Evolutionary conservation across 164 flowering plant species (phyloP).

Genomic region (Berberis thunbergii): DNA sequence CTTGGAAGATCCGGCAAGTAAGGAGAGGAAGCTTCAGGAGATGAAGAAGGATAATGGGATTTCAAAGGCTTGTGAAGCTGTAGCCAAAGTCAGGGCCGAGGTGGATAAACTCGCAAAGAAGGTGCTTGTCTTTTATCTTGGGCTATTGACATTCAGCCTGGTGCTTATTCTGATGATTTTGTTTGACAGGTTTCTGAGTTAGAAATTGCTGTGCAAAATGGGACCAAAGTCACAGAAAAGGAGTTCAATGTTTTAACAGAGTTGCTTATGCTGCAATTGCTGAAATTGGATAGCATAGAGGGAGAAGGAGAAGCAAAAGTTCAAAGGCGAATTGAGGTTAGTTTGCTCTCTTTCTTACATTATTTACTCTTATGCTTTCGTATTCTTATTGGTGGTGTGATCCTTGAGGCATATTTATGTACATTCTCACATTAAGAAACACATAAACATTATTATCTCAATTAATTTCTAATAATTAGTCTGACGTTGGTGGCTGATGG

Average conservation of each 20-base stretch:
- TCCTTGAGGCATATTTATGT: too few relatives aligned
- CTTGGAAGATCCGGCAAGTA: slow-evolving; percentile 37
- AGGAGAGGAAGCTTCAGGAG: slow-evolving; percentile 28
- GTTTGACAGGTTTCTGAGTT: neutral
- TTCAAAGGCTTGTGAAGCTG: slow-evolving; percentile 38
- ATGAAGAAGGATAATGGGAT: slow-evolving; percentile 20
- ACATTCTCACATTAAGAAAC: too few relatives aligned
- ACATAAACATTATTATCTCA: too few relatives aligned
- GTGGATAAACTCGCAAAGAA: slow-evolving; percentile 57
- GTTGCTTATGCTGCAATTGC: neutral
- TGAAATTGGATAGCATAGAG: neutral
- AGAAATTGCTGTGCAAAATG: neutral
- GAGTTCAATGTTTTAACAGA: neutral
- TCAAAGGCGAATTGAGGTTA: neutral
- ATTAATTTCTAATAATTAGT: too few relatives aligned
- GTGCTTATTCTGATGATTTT: neutral
- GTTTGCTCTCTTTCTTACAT: too few relatives aligned
- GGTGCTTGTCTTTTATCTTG: slow-evolving; percentile 22
- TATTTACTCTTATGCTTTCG: too few relatives aligned
- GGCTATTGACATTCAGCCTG: neutral
- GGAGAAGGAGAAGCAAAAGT: neutral
- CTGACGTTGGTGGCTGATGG: too few relatives aligned
- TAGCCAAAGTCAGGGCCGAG: slow-evolving; percentile 42
- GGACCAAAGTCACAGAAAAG: neutral
- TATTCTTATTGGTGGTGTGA: too few relatives aligned